Base-by-base conservation (phyloP, 2,329 filamentous ascomycete genomes). In the Hypoxylon sp. region DNA sequence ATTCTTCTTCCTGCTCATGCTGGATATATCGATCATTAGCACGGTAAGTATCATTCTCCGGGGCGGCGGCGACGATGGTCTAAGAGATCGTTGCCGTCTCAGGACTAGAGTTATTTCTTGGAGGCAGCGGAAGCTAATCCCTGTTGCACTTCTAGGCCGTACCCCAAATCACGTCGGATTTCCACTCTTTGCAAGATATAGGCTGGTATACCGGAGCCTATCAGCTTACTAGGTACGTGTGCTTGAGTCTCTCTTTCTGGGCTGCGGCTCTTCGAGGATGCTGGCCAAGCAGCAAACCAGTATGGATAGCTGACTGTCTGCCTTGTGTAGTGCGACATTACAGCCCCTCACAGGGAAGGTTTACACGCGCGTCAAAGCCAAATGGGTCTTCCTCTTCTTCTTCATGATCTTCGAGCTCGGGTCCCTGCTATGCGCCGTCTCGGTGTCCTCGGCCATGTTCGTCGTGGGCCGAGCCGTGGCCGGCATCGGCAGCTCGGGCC, bases 191-290 rank as follows among this genome's bases (percentile, higher is more conserved):
- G 0, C 67, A 72, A 2, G 82, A 85, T 62, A 78, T 85, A 11
- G 83, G 82, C 31, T 85, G 83, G 83, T 85, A 85, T 65, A 79
- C 77, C 3, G 78, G 77, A 45, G 77, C 79, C 17, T 82, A 82
- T 63, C 76, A 78, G 27, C 72, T 84, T 31, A 70, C 77, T 11
- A 80, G 73, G 75, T 75, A 73, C 43, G 66, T 51, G 35, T 13
- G 9, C 13, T n/a, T 40, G 17, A 27, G 31, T 35, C 5, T 62
- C 61, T 6, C 51, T 65, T 0, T 68, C 74, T 5, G 78, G n/a
- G 65, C 68, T 70, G 66, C 29, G 23, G 11, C 29, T 11, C 15
- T 37, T 53, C 54, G 11, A 48, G 64, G 0, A 6, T 43, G 2
- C 63, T 67, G 9, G 58, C 68, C 6, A 65, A 64, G 13, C 11